Evolutionary conservation across 1,284 basidiomycete genomes (phyloP).

Genomic region (Irpex lacteus): DNA sequence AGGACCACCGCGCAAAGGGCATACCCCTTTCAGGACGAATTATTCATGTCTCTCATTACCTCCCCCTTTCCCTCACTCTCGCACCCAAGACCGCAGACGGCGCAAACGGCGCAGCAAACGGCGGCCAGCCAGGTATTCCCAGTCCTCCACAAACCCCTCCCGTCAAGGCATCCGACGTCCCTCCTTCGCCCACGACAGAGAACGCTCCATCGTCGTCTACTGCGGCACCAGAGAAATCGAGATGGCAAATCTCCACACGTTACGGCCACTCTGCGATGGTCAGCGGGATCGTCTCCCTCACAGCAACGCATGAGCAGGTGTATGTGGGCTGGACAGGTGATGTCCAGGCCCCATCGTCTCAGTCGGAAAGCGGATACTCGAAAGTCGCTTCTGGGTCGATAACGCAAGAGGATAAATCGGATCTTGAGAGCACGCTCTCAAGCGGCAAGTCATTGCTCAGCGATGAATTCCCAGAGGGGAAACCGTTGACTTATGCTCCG

Average conservation of each 20-base stretch:
- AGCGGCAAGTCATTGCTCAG: slow-evolving; percentile 52
- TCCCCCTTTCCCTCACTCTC: slow-evolving; percentile 67
- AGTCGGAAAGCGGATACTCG: slow-evolving; percentile 10
- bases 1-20: slow-evolving; percentile 63
- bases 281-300: slow-evolving; percentile 85
- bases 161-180: slow-evolving; percentile 41
- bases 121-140: slow-evolving; percentile 40
- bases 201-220: slow-evolving; percentile 7
- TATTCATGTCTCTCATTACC: slow-evolving; percentile 84
- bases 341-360: slow-evolving; percentile 40
- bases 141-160: slow-evolving; percentile 73
- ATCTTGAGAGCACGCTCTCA: slow-evolving; percentile 57
- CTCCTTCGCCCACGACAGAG: slow-evolving; percentile 24
- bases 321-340: slow-evolving; percentile 96
- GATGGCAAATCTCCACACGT: slow-evolving; percentile 79
- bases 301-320: slow-evolving; percentile 83
- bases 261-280: slow-evolving; percentile 96
- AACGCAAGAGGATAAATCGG: slow-evolving; percentile 54
- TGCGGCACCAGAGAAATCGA: background rate
- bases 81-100: slow-evolving; percentile 29
- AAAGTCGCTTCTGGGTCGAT: slow-evolving; percentile 54
- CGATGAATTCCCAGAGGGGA: slow-evolving; percentile 51
- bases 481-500: slow-evolving; percentile 68
- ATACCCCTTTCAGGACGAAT: slow-evolving; percentile 80
- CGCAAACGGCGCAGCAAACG: background rate